Percentiles rank a stretch among this genome's conserved stretches.
phyloP scores from a whole-genome alignment of 176 grass and related monocot species.

The Eragrostis nindensis region DNA sequence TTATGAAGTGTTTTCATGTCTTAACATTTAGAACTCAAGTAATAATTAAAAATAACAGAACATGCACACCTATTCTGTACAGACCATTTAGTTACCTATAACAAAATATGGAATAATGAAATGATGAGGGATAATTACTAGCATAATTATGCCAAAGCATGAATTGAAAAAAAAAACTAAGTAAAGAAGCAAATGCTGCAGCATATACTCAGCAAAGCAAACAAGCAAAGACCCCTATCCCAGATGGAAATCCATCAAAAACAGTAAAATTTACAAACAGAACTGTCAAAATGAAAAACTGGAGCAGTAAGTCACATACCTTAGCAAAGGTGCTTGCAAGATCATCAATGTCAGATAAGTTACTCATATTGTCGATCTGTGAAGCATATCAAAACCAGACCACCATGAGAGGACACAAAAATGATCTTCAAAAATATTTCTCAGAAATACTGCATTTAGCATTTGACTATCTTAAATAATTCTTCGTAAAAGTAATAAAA shows the following conservation, averaged over 20 bases:
- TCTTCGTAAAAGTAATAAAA: neutral
- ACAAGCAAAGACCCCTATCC: neutral
- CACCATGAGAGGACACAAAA: constrained; percentile 8
- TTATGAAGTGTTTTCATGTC: neutral
- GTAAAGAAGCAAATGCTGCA: neutral
- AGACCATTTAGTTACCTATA: constrained; percentile 5
- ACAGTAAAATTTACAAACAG: neutral
- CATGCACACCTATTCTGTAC: neutral
- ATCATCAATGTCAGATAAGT: constrained; percentile 87
- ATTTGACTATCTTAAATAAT: constrained; percentile 15
- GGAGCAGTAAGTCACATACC: constrained; percentile 52
- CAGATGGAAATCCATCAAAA: neutral
- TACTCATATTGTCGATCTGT: constrained; percentile 69
- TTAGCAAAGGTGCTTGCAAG: constrained; percentile 92
- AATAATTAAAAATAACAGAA: constrained; percentile 10
- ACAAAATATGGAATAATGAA: constrained; percentile 15
- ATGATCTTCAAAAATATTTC: constrained; percentile 3
- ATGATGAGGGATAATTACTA: too few species aligned
- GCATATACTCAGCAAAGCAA: constrained; percentile 5
- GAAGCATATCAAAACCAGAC: constrained; percentile 42
- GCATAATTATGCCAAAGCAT: constrained; percentile 6
- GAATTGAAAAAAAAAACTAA: constrained; percentile 31
- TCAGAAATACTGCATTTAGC: neutral
- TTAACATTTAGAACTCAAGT: neutral
- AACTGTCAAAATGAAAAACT: neutral